Percentiles rank a stretch among this genome's conserved stretches.
Conservation (phyloP, 2,329 filamentous ascomycete species). For the Sclerotinia nivalis region DNA sequence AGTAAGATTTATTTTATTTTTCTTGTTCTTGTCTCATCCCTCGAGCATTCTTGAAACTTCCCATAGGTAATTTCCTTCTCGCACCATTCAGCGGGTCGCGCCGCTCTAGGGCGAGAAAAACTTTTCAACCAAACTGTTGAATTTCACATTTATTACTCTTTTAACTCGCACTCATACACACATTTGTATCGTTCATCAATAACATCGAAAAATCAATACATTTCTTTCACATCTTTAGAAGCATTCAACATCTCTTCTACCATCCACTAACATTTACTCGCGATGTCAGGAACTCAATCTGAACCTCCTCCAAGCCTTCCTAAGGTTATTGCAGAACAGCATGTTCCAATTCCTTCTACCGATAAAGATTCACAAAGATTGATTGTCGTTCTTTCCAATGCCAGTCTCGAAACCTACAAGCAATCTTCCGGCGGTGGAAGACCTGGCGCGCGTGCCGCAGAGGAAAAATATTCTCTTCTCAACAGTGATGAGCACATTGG, state of each 20-base stretch:
- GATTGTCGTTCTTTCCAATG: constrained; percentile 95
- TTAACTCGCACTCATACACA: not conserved
- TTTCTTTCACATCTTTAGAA: not conserved
- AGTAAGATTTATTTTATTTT: constrained; percentile 34
- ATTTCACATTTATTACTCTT: not conserved
- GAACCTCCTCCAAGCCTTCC: constrained; percentile 89
- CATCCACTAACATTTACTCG: constrained; percentile 33
- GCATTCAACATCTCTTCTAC: constrained; percentile 20
- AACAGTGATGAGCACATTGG: constrained; percentile 99
- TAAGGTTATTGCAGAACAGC: constrained; percentile 90
- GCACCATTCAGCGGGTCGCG: constrained; percentile 12
- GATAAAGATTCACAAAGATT: constrained; percentile 91
- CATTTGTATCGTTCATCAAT: constrained; percentile 20
- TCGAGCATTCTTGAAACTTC: not conserved
- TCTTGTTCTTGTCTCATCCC: not conserved
- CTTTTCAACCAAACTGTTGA: constrained; percentile 1
- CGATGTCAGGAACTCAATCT: constrained; percentile 78
- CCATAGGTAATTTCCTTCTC: not conserved
- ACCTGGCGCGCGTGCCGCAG: constrained; percentile 57
- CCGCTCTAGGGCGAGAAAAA: constrained; percentile 13
- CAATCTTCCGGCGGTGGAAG: constrained; percentile 72
- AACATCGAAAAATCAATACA: not conserved
- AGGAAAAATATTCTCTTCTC: constrained; percentile 95
- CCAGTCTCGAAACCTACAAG: constrained; percentile 96
- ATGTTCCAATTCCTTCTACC: constrained; percentile 75